Base-by-base conservation (phyloP, 495 filamentous ascomycete genomes). In the Cenococcum geophilum region DNA sequence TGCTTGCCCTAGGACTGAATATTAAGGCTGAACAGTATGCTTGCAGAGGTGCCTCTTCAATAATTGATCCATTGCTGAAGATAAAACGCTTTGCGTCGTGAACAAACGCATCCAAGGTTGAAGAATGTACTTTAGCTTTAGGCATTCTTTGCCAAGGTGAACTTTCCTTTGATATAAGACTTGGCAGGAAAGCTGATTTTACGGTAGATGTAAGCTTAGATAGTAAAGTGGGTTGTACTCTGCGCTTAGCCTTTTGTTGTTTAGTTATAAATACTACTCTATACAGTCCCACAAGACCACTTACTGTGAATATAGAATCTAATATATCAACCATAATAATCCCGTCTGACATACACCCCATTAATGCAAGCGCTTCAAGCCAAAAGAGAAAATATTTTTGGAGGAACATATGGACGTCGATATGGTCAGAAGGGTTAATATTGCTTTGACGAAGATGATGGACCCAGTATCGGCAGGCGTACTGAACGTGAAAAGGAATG, bases 51-150 rank as follows among this genome's bases (percentile, higher is more conserved):
- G 54, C 64, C 6, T 60, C 27, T 50, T 73, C 65, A 47, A 72
- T 61, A 1, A 63, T 45, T 14, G 34, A 57, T 55, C 45, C 25
- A 54, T 68, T 62, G 21, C 59, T 60, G 16, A 73, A 58, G 18
- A 70, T 60, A 60, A 76, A 76, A 14, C 73, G 68, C 57, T 56
- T 68, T 22, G 72, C 70, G 67, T 77, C 74, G 23, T 67, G 48
- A 12, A 75, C 27, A 63, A 76, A 76, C 8, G 36, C 36, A 54
- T 22, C 25, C 22, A 18, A 18, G n/a, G 6, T 51, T 6, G 48
- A 11, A 51, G 6, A 8, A 56, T 27, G 9, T 47, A 20, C 16
- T 23, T 56, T 5, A 22, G 35, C 11, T 56, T 8, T 60, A 11
- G 49, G 16, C n/a, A n/a, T n/a, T n/a, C n/a, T 35, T 18, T 59